A percentile compares a stretch with the other conserved stretches of the same genome.
Evolutionary conservation across 2,329 filamentous ascomycete genomes (phyloP).

Genomic region (Claviceps paspali): DNA sequence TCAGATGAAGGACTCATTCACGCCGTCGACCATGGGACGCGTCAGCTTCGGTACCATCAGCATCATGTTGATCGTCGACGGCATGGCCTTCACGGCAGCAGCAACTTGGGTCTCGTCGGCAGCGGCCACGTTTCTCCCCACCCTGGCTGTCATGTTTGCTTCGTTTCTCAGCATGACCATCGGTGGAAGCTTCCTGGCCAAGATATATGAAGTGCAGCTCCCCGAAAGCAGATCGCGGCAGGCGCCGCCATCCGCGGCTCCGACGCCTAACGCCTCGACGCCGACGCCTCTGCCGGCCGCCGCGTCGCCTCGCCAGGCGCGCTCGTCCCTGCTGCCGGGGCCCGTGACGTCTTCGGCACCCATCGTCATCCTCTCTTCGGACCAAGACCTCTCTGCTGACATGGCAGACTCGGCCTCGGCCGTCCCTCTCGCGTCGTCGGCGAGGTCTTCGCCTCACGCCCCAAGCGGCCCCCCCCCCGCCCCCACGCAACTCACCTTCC

Average conservation of each 20-base stretch:
- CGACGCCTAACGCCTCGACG: background rate
- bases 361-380: conserved; percentile 46
- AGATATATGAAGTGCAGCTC: conserved; percentile 43
- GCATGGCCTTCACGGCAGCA: conserved; percentile 41
- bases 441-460: conserved; percentile 9
- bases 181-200: conserved; percentile 41
- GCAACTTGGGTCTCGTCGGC: conserved; percentile 40
- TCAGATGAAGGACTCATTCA: conserved; percentile 52
- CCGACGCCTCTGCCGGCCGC: background rate
- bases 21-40: conserved; percentile 50
- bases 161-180: conserved; percentile 42
- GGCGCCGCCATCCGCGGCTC: conserved; percentile 11
- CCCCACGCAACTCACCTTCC: conserved; percentile 27
- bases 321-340: conserved; percentile 18
- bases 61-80: conserved; percentile 48
- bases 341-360: conserved; percentile 28
- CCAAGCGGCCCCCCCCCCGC: conserved; percentile 8
- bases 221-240: conserved; percentile 38
- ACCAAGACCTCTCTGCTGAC: conserved; percentile 48
- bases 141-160: conserved; percentile 34
- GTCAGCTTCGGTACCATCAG: conserved; percentile 49
- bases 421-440: conserved; percentile 13
- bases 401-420: conserved; percentile 30
- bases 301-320: conserved; percentile 2
- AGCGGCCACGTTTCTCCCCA: conserved; percentile 39